phyloP scores from a whole-genome alignment of 2,329 filamentous ascomycete species.

The Penicillium sp. region DNA sequence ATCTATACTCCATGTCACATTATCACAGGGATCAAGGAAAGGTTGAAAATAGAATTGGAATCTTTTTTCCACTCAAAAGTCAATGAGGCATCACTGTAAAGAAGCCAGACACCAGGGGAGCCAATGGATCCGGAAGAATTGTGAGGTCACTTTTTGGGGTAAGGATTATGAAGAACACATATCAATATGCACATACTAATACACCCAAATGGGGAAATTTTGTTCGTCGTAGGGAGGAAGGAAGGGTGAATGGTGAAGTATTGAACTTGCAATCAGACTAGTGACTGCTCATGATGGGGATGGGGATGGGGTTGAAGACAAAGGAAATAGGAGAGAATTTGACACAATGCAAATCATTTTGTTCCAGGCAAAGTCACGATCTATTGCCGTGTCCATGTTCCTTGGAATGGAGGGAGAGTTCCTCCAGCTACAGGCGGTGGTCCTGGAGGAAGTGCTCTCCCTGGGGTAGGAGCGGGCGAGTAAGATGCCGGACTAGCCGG shows the following conservation, averaged over 20 bases:
- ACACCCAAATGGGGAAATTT: slow-evolving; percentile 9
- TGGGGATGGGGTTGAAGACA: not conserved
- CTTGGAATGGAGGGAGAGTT: slow-evolving; percentile 21
- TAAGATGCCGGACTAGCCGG: slow-evolving; percentile 16
- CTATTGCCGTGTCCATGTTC: slow-evolving; percentile 20
- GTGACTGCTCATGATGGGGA: slow-evolving; percentile 11
- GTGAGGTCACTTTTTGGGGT: not conserved
- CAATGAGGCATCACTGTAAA: slow-evolving; percentile 20
- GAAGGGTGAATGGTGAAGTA: not conserved
- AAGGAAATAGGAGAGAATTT: slow-evolving; percentile 12
- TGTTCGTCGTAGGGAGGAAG: not conserved
- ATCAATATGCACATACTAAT: slow-evolving; percentile 11
- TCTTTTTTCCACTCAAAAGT: slow-evolving; percentile 6
- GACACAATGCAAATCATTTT: slow-evolving; percentile 5
- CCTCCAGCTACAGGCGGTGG: slow-evolving; percentile 17
- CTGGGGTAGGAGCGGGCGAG: slow-evolving; percentile 8
- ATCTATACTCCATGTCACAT: slow-evolving; percentile 1
- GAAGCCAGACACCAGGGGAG: slow-evolving; percentile 5
- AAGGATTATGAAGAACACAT: not conserved
- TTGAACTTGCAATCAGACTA: slow-evolving; percentile 11
- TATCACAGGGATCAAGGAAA: not conserved
- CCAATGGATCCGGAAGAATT: not conserved
- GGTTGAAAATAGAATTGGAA: not conserved
- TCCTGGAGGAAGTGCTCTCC: slow-evolving; percentile 5
- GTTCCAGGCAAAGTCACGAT: not conserved